Conservation (phyloP, 768 basidiomycete species). For the Russula brevipes region DNA sequence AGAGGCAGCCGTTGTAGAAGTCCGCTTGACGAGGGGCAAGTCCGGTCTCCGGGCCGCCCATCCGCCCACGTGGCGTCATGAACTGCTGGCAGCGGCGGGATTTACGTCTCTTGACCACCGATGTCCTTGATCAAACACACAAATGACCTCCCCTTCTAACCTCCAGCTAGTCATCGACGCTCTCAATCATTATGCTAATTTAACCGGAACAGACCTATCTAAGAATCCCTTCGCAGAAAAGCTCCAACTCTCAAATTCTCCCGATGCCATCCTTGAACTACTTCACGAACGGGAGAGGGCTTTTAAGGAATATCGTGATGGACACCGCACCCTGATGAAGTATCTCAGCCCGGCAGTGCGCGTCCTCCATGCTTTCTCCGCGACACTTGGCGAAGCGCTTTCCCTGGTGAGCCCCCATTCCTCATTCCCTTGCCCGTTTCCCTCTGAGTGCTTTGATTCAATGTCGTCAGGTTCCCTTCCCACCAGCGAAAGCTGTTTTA, state of each 20-base stretch:
- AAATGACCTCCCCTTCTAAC: neutral
- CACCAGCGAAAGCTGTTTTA: neutral
- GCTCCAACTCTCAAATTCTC: neutral
- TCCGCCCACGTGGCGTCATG: too few species aligned
- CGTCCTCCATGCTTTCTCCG: neutral
- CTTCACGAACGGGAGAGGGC: neutral
- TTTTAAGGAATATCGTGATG: constrained; percentile 7
- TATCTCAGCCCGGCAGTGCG: neutral
- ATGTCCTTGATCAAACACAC: neutral
- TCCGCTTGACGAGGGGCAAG: neutral
- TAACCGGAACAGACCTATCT: neutral
- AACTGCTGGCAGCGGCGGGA: too few species aligned
- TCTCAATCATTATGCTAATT: neutral
- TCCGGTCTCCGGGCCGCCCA: too few species aligned
- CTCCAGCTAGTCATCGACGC: neutral
- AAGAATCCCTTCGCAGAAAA: neutral
- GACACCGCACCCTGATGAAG: neutral
- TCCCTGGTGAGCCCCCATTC: neutral
- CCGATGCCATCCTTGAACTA: neutral
- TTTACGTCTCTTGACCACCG: neutral
- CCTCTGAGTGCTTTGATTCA: neutral
- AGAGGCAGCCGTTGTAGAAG: too few species aligned
- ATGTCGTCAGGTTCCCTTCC: neutral
- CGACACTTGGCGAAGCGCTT: neutral
- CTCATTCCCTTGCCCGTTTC: too few species aligned